Conservation (phyloP, 2,329 filamentous ascomycete genomes). For the Pseudocercospora eumusae region DNA sequence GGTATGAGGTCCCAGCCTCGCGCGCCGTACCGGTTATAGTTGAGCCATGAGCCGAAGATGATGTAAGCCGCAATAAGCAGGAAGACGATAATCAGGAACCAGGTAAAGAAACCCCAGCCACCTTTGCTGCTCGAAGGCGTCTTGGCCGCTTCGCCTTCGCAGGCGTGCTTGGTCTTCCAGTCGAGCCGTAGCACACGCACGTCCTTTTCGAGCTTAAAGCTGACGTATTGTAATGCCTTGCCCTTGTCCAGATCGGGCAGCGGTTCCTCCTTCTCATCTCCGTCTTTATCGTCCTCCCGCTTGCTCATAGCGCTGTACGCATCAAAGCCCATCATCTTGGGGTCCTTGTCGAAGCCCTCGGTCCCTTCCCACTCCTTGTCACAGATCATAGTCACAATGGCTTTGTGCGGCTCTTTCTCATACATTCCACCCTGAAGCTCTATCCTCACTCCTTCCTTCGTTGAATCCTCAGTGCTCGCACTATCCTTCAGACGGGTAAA, state of each 20-base stretch:
- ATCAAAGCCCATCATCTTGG: constrained; percentile 52
- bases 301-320: constrained; percentile 56
- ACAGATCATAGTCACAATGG: constrained; percentile 84
- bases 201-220: constrained; percentile 64
- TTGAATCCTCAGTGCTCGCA: constrained; percentile 63
- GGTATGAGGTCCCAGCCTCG: constrained; percentile 93
- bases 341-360: constrained; percentile 66
- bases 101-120: constrained; percentile 95
- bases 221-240: constrained; percentile 72
- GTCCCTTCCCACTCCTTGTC: constrained; percentile 70
- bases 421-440: constrained; percentile 64
- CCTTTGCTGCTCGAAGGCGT: constrained; percentile 48
- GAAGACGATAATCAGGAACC: constrained; percentile 90
- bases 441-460: constrained; percentile 71
- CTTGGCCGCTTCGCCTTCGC: constrained; percentile 59
- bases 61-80: constrained; percentile 83
- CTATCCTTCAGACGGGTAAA: constrained; percentile 66
- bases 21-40: constrained; percentile 95
- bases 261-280: constrained; percentile 37
- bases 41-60: constrained; percentile 97
- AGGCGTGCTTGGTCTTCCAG: constrained; percentile 88
- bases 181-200: constrained; percentile 69
- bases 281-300: constrained; percentile 40
- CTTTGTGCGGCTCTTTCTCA: constrained; percentile 64
- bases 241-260: constrained; percentile 51